Evolutionary conservation across 1,284 basidiomycete species (phyloP), one percentile per base, ranked within the genome.

Genomic region (Cryptococcus hybrid): DNA sequence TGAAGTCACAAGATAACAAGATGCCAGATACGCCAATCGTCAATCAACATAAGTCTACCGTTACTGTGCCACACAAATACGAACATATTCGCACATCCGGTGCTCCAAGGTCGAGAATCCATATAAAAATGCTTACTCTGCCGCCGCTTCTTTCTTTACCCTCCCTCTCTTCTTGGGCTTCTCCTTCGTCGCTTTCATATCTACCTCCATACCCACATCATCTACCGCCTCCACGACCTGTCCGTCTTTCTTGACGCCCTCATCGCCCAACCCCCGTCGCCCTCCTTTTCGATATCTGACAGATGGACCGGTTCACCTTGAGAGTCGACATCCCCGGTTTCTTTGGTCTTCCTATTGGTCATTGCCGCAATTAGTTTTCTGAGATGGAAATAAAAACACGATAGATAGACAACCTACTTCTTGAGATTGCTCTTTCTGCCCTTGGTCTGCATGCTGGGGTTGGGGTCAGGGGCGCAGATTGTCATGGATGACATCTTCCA

Each of bases 401-500:
- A 48, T 13, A n/a, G 36, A 46, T 3, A 37, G 11, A 1, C 18
- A 4, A 56, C 62, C 40, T 36, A 70, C 67, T 69, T 70, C 56
- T 73, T 73, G 42, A 68, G 43, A 52, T 61, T 67, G 42, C 64
- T 65, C 57, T 73, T 73, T 4, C 71, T 55, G 37, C 71, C 71
- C 51, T 73, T 73, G 36, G 71, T 73, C 8, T 67, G 67, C 65
- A 73, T 67, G 7, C 61, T 47, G 1, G 71, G 71, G 12, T 59
- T 58, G 8, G 65, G 64, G 46, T 80, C 79, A 4, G 84, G 81
- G 85, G 37, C 85, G 80, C 9, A 86, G 79, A 71, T 66, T 82
- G 66, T 70, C 86, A 64, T 86, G 80, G 18, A 82, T 82, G 35
- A 90, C 87, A 9, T 84, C 82, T 52, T 85, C 79, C 6, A 94